Conservation (phyloP, 2,329 filamentous ascomycete species). For the Cryphonectria carpinicola region DNA sequence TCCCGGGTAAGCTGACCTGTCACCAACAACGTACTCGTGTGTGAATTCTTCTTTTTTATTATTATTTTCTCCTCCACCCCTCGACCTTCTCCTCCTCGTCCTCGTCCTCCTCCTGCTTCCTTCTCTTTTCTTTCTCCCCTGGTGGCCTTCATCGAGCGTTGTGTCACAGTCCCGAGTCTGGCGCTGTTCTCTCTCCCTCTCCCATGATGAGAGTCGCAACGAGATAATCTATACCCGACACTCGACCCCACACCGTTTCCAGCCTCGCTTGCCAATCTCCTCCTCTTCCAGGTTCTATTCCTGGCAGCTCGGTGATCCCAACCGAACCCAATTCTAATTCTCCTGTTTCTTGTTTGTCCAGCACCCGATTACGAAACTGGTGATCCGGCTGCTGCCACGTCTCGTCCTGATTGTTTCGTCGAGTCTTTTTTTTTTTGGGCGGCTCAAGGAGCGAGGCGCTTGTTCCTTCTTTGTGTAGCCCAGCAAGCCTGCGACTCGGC, state of each 20-base stretch:
- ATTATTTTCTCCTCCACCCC: background rate
- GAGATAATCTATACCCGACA: constrained; percentile 1
- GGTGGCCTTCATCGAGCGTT: background rate
- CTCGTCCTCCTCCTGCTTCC: background rate
- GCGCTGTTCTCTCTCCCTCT: background rate
- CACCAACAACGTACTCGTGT: background rate
- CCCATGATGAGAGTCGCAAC: background rate
- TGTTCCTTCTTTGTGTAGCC: background rate
- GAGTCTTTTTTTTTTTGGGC: background rate
- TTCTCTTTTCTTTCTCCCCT: background rate
- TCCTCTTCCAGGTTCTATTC: background rate
- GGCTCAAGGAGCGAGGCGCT: background rate
- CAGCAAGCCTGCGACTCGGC: constrained; percentile 5
- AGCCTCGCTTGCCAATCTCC: constrained; percentile 11
- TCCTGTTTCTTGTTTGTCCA: too few species aligned
- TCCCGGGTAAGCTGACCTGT: constrained; percentile 3
- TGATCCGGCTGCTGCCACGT: background rate
- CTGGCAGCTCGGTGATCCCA: background rate
- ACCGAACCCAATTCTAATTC: background rate
- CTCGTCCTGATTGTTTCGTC: background rate
- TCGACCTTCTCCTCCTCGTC: background rate
- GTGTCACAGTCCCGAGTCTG: background rate
- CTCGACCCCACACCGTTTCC: constrained; percentile 8
- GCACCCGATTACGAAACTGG: background rate
- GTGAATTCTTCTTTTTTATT: background rate